Conservation (phyloP, 495 filamentous ascomycete species). For the Daldinia decipiens region DNA sequence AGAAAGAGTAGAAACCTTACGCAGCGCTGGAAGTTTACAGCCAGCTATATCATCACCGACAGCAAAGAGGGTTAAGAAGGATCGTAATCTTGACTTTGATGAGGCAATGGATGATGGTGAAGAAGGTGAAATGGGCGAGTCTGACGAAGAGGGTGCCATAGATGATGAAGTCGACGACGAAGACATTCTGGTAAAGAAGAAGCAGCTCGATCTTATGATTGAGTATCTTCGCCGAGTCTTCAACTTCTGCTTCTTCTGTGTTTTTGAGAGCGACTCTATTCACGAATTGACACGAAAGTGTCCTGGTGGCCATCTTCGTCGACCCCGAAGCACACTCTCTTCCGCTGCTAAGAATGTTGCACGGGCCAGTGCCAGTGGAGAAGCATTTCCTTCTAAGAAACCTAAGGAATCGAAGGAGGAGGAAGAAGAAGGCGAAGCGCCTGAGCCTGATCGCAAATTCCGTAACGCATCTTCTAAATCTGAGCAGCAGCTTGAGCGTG, state of each 20-base stretch:
- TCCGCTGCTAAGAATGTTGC: constrained; percentile 86
- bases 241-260: constrained; percentile 99
- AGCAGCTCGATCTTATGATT: constrained; percentile 93
- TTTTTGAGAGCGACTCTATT: constrained; percentile 96
- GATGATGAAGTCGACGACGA: constrained; percentile 90
- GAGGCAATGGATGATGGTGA: constrained; percentile 76
- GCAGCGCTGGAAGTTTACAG: constrained; percentile 76
- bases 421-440: constrained; percentile 70
- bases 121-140: constrained; percentile 72
- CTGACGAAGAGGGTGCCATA: constrained; percentile 76
- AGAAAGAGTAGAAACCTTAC: constrained; percentile 83
- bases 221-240: constrained; percentile 96
- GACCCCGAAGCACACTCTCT: constrained; percentile 83
- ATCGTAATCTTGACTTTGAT: constrained; percentile 67
- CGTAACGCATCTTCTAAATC: constrained; percentile 74
- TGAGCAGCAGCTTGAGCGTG: constrained; percentile 90
- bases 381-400: constrained; percentile 83
- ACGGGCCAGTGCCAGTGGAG: constrained; percentile 78
- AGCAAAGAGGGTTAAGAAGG: constrained; percentile 69
- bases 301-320: constrained; percentile 92
- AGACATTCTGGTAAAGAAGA: constrained; percentile 90
- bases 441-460: constrained; percentile 70
- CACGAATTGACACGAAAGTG: constrained; percentile 96
- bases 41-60: constrained; percentile 67
- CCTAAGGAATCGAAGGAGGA: constrained; percentile 71